Base-by-base conservation (phyloP, 768 basidiomycete genomes). In the Auricularia cornea region DNA sequence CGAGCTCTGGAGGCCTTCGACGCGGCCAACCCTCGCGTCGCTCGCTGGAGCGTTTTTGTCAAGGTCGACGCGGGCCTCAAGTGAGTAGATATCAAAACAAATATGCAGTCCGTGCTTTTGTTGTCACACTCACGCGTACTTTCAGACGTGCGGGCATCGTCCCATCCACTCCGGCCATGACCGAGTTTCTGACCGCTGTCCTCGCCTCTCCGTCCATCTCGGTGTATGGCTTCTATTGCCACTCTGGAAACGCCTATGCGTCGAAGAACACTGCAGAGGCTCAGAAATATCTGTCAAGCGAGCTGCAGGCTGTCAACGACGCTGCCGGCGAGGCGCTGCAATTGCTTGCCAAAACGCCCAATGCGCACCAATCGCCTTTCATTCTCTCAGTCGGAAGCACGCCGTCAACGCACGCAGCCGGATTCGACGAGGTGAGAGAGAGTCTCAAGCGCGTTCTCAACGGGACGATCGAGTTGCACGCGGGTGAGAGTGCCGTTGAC, bases 381-480 rank as follows among this genome's bases (percentile, higher is more conserved):
- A 81, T 90, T 2, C 75, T 94, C 38, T 88, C 89, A 2, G 86
- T 94, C 2, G 92, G 92, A 26, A 88, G 91, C n/a, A 94, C 92
- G 2, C 92, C 92, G 1, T 87, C 92, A 2, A 92, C 92, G 0
- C 89, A 93, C 70, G 87, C 88, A 11, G 90, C 88, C 12, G 29
- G 61, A 80, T 28, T 82, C 80, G 67, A 78, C 78, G 23, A 78
- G 76, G 59, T 59, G 2, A 51, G 66, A 20, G 73, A 75, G 18
- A 71, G 76, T 52, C 70, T 87, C 23, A 74, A 79, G 6, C 72
- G 77, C 29, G 67, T 75, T 60, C 76, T 92, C 38, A 78, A 84
- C 63, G 87, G 88, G 0, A 73, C 74, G 31, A 77, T 94, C 23
- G 92, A 94, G 73, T 72, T 94, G 61, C 92, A 88, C 74, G 91